Conservation (phyloP, 495 filamentous ascomycete genomes). For the Ramalina intermedia region DNA sequence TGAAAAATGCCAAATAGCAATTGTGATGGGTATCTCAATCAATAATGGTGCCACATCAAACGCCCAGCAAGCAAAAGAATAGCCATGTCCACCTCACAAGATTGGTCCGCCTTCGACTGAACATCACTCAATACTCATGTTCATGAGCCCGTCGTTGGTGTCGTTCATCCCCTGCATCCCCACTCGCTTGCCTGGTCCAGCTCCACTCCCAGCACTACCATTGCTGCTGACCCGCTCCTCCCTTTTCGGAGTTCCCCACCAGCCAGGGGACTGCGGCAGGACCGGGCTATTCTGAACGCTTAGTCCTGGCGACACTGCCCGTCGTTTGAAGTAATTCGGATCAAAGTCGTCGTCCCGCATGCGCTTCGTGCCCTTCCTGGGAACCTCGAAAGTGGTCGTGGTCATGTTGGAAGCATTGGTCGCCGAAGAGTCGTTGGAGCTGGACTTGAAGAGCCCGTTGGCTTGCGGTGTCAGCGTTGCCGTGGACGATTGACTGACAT, state of each 20-base stretch:
- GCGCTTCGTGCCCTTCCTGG: slow-evolving; percentile 53
- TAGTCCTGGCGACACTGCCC: slow-evolving; percentile 86
- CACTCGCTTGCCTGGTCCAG: slow-evolving; percentile 47
- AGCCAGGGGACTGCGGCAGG: slow-evolving; percentile 63
- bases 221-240: slow-evolving; percentile 36
- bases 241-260: slow-evolving; percentile 56
- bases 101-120: not conserved
- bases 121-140: slow-evolving; percentile 80
- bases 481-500: slow-evolving; percentile 47
- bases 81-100: slow-evolving; percentile 36
- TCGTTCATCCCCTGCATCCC: slow-evolving; percentile 94
- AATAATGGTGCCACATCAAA: no score
- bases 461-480: slow-evolving; percentile 7
- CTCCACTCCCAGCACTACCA: slow-evolving; percentile 20
- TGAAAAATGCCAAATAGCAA: no score
- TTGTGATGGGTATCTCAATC: no score
- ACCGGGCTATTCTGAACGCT: slow-evolving; percentile 81
- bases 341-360: slow-evolving; percentile 87
- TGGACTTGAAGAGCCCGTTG: slow-evolving; percentile 19
- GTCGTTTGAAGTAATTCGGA: slow-evolving; percentile 74
- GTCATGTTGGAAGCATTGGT: slow-evolving; percentile 34
- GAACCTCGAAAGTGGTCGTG: slow-evolving; percentile 47
- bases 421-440: slow-evolving; percentile 28
- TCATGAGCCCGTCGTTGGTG: slow-evolving; percentile 89
- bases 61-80: slow-evolving; percentile 55